Evolutionary conservation across 2,329 filamentous ascomycete species (phyloP).

Genomic region (Annulohypoxylon truncatum): DNA sequence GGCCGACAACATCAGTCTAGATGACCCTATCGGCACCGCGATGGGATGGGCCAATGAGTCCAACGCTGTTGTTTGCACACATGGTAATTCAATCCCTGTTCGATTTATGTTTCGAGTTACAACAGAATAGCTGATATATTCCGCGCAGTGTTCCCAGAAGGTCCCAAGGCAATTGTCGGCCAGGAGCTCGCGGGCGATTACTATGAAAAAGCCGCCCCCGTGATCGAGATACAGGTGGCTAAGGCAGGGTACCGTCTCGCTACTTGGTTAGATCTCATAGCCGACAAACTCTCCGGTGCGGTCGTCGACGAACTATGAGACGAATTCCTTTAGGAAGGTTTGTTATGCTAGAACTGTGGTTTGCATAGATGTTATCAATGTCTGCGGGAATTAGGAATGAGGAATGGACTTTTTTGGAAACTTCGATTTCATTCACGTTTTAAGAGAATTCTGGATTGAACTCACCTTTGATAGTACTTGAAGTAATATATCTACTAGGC

Average conservation of each 20-base stretch:
- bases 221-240: conserved; percentile 74
- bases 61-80: conserved; percentile 71
- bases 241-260: conserved; percentile 76
- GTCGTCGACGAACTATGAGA: conserved; percentile 50
- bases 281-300: conserved; percentile 49
- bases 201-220: conserved; percentile 70
- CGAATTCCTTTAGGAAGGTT: neutral
- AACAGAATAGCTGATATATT: conserved; percentile 26
- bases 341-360: neutral
- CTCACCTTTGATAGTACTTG: neutral
- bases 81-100: conserved; percentile 60
- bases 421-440: conserved; percentile 6
- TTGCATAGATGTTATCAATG: neutral
- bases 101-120: conserved; percentile 5
- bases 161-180: conserved; percentile 66
- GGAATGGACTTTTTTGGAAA: conserved; percentile 9
- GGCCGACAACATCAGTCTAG: conserved; percentile 67
- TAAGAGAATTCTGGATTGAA: conserved; percentile 3
- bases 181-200: conserved; percentile 73
- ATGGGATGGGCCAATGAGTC: conserved; percentile 73
- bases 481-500: neutral
- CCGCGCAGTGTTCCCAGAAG: conserved; percentile 68
- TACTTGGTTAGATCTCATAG: conserved; percentile 73
- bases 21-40: conserved; percentile 65
- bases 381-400: conserved; percentile 19